Evolutionary conservation across 2,329 filamentous ascomycete genomes (phyloP), one percentile per base, ranked within the genome.

Genomic region (Drechslerella stenobrocha): DNA sequence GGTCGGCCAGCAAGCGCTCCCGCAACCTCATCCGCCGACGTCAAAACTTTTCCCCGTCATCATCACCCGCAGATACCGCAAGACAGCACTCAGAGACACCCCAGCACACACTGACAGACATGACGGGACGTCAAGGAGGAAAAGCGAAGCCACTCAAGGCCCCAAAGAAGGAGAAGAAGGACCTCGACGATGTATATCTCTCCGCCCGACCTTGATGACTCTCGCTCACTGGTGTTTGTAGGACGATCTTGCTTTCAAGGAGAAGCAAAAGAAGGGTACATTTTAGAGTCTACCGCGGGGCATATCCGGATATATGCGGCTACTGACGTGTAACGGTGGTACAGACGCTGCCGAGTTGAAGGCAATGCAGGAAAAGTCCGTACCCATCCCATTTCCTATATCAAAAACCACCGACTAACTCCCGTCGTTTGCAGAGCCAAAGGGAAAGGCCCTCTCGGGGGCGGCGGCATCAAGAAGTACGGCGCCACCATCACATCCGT

Each of bases 121-220:
- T 73, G 72, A 69, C 71, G 15, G 71, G 71, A 64, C 72, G 72
- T 70, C 70, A 72, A 66, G 72, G 72, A 57, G 72, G 72, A 64
- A 73, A 73, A 61, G 72, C 71, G 11, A 73, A 73, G 63, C 72
- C 72, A 30, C 69, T 73, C 66, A 73, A 73, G 70, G 65, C 65
- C 22, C 72, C 72, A 24, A 73, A 73, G 70, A 73, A 73, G 61
- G 60, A 66, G 13, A 59, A 69, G 58, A 69, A 44, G 45, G 63
- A 61, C 2, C 53, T 61, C 20, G 52, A 63, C 50, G 64, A 69
- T 28, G 64, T 69, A 48, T 57, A 23, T 24, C n/a, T 26, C 11
- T 7, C 8, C 13, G 3, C 13, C 1, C 1, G n/a, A n/a, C 6
- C 18, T 24, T 8, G 46, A 30, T 30, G 18, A 47, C 8, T 24